Evolutionary conservation across 1,284 basidiomycete genomes (phyloP), one percentile per base, ranked within the genome.

Genomic region (Puccinia triticina): DNA sequence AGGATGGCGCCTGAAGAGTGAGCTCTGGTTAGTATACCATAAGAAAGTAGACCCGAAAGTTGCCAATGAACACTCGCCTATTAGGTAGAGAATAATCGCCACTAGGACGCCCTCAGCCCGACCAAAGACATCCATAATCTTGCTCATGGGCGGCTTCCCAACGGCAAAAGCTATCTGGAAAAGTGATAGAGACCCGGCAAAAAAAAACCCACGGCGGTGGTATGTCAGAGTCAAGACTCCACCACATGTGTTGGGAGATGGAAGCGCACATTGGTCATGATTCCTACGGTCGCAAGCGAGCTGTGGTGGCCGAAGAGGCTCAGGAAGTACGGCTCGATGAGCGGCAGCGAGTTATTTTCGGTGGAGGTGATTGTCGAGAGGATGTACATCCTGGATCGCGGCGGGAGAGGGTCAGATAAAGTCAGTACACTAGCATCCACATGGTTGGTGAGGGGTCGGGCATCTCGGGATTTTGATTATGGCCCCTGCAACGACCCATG

Each of bases 81-180:
- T 46, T 16, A 83, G 84, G 82, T 86, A 86, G 21, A 86, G 73
- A 1, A 82, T 53, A 10, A 84, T 86, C 23, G 85, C 84, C 57
- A 86, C 77, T 61, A 85, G 83, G 48, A 86, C 78, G 8, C 85
- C 86, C 77, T 86, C 85, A 2, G 86, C 85, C 59, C 86, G 83
- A 5, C 86, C 86, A 71, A 86, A 86, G 4, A 85, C 85, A 83
- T 86, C 86, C 50, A 86, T 84, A 37, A 86, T 83, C 76, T 86
- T 86, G 43, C 85, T 85, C 82, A 86, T 84, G 0, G 85, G 85
- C 0, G 86, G 85, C 55, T 86, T 86, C 32, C 85, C 86, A 40
- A 86, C 84, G 2, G 85, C 86, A 76, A 84, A 85, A 12, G 84
- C 84, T 69, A 86, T 84, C 85, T 85, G 75, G 0, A 37, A 32